A percentile compares a stretch with the other conserved stretches of the same genome.
Conservation (phyloP, 495 filamentous ascomycete species). For the Neurospora terricola region DNA sequence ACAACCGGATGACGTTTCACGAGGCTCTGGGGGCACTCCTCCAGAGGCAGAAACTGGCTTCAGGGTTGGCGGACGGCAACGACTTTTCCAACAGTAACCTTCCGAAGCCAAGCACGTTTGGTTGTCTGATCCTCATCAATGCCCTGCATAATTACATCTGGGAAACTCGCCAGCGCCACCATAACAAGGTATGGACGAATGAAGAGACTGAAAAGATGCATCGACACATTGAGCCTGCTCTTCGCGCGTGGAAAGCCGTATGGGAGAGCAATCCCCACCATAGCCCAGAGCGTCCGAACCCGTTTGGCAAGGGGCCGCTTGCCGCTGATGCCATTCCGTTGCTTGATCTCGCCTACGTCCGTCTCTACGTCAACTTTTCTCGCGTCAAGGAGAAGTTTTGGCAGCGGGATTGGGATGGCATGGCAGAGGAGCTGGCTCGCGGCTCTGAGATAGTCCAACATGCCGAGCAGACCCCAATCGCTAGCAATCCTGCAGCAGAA, state of each 20-base stretch:
- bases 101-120: constrained; percentile 76
- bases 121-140: constrained; percentile 88
- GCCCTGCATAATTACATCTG: constrained; percentile 97
- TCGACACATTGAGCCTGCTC: constrained; percentile 86
- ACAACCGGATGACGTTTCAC: constrained; percentile 60
- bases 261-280: constrained; percentile 85
- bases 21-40: constrained; percentile 70
- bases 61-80: constrained; percentile 24
- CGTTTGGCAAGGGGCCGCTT: constrained; percentile 77
- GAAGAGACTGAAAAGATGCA: constrained; percentile 95
- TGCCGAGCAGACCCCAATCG: constrained; percentile 50
- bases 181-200: constrained; percentile 82
- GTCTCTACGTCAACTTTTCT: constrained; percentile 86
- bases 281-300: constrained; percentile 80
- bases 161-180: constrained; percentile 89
- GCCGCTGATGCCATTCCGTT: constrained; percentile 91
- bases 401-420: constrained; percentile 85
- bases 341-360: constrained; percentile 88
- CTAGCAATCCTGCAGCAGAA: constrained; percentile 37
- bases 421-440: constrained; percentile 81
- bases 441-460: constrained; percentile 66
- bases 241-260: constrained; percentile 90
- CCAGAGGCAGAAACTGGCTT: constrained; percentile 40
- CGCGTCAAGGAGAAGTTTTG: constrained; percentile 90
- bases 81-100: constrained; percentile 54